Conservation (phyloP, 768 basidiomycete species). For the Pisolithus microcarpus region DNA sequence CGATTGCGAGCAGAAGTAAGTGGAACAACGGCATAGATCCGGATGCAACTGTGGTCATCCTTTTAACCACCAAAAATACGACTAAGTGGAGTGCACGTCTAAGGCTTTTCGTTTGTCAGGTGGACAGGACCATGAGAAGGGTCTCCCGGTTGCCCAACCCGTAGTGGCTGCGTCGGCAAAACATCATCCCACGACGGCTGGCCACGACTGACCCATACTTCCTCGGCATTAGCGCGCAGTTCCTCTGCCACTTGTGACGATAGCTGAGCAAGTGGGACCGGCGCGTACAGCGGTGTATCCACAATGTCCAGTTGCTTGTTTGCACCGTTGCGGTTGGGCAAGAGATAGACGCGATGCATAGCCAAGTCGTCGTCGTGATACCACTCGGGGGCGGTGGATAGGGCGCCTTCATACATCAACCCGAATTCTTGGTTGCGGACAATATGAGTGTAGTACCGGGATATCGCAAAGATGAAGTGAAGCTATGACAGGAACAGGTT, state of each 20-base stretch:
- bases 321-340: conserved; percentile 30
- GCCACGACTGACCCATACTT: conserved; percentile 52
- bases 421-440: conserved; percentile 31
- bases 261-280: conserved; percentile 51
- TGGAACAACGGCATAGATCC: not conserved
- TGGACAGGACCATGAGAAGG: not conserved
- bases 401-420: conserved; percentile 10
- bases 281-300: conserved; percentile 51
- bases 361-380: conserved; percentile 22
- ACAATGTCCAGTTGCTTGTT: conserved; percentile 3
- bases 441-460: conserved; percentile 55
- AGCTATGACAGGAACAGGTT: conserved; percentile 35
- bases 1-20: not conserved
- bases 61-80: too few relatives aligned
- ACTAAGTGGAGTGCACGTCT: not conserved
- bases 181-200: conserved; percentile 7
- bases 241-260: conserved; percentile 45
- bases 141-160: not conserved
- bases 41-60: not conserved
- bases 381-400: conserved; percentile 9
- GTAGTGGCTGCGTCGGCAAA: not conserved
- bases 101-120: not conserved
- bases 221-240: conserved; percentile 48
- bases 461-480: conserved; percentile 69
- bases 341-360: conserved; percentile 57